Evolutionary conservation across 164 flowering plant species (phyloP).

Genomic region (Stephania cephalantha): DNA sequence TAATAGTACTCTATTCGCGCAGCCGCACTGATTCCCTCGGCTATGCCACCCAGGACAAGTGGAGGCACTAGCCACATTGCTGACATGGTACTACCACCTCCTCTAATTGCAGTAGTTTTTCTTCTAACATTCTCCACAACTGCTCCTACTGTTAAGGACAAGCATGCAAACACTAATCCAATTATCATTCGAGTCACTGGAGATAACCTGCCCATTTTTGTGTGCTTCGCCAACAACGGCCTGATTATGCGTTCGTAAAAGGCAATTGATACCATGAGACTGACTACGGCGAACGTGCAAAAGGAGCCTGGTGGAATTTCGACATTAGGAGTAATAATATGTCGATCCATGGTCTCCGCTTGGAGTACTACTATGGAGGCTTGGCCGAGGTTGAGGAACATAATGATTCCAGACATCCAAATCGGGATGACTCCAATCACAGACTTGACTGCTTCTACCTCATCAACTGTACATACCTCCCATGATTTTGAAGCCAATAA

Average conservation of each 20-base stretch:
- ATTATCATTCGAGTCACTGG: conserved; percentile 4
- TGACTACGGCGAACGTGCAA: not conserved
- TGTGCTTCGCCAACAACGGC: conserved; percentile 5
- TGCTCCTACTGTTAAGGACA: conserved; percentile 10
- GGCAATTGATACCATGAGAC: conserved; percentile 1
- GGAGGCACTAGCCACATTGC: conserved; percentile 29
- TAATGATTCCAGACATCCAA: conserved; percentile 12
- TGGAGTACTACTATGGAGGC: not conserved
- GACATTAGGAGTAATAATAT: conserved; percentile 9
- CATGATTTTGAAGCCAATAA: conserved; percentile 12
- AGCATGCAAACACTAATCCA: conserved; percentile 6
- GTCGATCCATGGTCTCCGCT: conserved; percentile 15
- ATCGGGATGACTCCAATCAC: conserved; percentile 13
- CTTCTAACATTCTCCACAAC: conserved; percentile 6
- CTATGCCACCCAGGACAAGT: conserved; percentile 27
- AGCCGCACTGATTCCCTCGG: conserved; percentile 31
- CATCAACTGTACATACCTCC: conserved; percentile 16
- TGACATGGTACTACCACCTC: conserved; percentile 10
- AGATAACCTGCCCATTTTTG: not conserved
- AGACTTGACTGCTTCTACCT: conserved; percentile 18
- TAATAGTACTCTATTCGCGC: conserved; percentile 38
- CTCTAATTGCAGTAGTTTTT: not conserved
- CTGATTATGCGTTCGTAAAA: conserved; percentile 8
- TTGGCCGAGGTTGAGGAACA: not conserved
- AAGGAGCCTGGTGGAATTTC: conserved; percentile 16